phyloP scores from a whole-genome alignment of 345 rosid genomes.

The Murraya koenigii region DNA sequence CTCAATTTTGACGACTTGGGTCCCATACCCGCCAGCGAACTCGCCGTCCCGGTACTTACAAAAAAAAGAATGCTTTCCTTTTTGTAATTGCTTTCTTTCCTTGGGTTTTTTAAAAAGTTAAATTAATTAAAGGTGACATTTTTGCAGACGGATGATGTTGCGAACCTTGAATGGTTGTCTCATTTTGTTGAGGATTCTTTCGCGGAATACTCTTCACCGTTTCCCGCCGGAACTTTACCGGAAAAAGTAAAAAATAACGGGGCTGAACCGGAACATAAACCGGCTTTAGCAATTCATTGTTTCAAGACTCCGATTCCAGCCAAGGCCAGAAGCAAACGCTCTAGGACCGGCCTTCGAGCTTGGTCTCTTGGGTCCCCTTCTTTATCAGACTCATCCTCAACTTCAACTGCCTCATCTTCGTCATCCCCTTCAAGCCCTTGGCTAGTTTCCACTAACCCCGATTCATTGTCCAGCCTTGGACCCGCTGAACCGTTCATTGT shows the following conservation, averaged over 20 bases:
- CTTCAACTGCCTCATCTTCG: conserved; percentile 37
- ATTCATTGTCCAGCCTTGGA: conserved; percentile 11
- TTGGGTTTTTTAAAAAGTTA: background rate
- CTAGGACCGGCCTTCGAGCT: conserved; percentile 46
- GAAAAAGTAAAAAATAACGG: conserved; percentile 28
- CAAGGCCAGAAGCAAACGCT: conserved; percentile 82
- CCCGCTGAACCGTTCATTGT: conserved; percentile 19
- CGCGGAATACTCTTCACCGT: conserved; percentile 52
- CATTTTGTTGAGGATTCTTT: conserved; percentile 82
- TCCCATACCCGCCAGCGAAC: conserved; percentile 50
- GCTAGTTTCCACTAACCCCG: conserved; percentile 21
- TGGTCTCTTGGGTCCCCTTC: conserved; percentile 69
- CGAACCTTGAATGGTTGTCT: conserved; percentile 82
- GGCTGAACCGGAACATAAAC: conserved; percentile 21
- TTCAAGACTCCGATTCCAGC: conserved; percentile 57
- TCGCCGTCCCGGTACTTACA: conserved; percentile 59
- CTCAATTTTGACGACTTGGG: conserved; percentile 35
- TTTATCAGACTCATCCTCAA: conserved; percentile 45
- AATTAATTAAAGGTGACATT: conserved; percentile 3
- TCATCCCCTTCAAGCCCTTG: conserved; percentile 30
- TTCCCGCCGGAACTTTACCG: conserved; percentile 31
- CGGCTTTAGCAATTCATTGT: conserved; percentile 16
- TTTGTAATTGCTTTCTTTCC: background rate
- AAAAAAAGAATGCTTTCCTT: background rate
- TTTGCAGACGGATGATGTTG: conserved; percentile 68